Evolutionary conservation across 1,284 basidiomycete genomes (phyloP), one percentile per base, ranked within the genome.

Genomic region (Boletus sp.): DNA sequence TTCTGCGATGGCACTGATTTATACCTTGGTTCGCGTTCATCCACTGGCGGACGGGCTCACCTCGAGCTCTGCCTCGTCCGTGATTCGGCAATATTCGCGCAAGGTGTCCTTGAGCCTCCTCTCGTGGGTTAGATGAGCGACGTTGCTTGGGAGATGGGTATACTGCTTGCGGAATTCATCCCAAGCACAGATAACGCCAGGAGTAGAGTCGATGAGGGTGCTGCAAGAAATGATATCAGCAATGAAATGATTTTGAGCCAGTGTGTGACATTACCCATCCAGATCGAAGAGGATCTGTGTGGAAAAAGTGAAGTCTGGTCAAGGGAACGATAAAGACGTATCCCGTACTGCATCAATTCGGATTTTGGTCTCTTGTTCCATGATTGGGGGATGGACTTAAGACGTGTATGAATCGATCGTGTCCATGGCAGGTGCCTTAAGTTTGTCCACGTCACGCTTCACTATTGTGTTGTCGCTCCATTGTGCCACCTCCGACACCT

Each of bases 101-200:
- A 91, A 66, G 26, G 86, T 88, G 62, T 91, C 88, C 44, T 77
- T 72, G 6, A 88, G 72, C 48, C 88, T 73, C 44, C 85, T 75
- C n/a, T 88, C 88, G 62, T 90, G 88, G 0, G 84, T 79, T 5
- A 75, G 69, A 56, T 81, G 75, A 5, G 76, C 22, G 77, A 73
- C n/a, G 61, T 65, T 27, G 59, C 55, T 35, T 67, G 72, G 75
- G 25, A 86, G 73, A 46, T 72, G 67, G 34, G 53, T 53, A 56
- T 84, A 85, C 44, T 80, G 73, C 35, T 67, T 70, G 26, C 73
- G 70, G 58, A 85, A 87, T 34, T 66, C 74, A 40, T 72, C 67
- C 84, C 84, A 88, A 13, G 82, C 81, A 55, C 73, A 72, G 41
- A 78, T 54, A 19, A 86, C 78, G 5, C 84, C 84, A 3, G 82